A percentile compares a stretch with the other conserved stretches of the same genome.
Conservation (phyloP, 306 rosid genomes). For the Astragalus membranaceus region DNA sequence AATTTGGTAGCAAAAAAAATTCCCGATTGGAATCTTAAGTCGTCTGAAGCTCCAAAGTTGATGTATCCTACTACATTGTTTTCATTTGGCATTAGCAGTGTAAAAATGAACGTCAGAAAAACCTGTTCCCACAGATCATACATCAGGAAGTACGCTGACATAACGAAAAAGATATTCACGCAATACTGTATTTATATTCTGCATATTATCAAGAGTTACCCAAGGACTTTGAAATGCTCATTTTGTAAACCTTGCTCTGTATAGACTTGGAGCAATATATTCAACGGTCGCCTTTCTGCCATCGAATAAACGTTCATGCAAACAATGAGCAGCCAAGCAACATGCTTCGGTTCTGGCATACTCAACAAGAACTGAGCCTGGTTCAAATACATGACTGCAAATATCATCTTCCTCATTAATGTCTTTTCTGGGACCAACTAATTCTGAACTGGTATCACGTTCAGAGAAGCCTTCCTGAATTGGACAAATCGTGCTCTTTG, state of each 20-base stretch:
- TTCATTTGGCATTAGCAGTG: neutral
- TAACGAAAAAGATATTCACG: neutral
- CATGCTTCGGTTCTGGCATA: conserved; percentile 74
- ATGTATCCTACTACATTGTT: neutral
- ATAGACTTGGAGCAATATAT: conserved; percentile 45
- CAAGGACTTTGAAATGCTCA: conserved; percentile 22
- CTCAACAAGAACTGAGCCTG: conserved; percentile 73
- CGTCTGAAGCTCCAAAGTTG: neutral
- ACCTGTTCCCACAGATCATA: neutral
- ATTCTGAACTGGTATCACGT: conserved; percentile 26
- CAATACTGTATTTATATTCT: neutral
- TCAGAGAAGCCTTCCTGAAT: conserved; percentile 22
- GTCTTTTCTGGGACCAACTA: conserved; percentile 12
- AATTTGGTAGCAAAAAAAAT: neutral
- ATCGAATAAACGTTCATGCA: conserved; percentile 70
- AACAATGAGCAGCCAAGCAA: conserved; percentile 63
- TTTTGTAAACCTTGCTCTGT: conserved; percentile 49
- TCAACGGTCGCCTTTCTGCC: conserved; percentile 60
- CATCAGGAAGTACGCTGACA: neutral
- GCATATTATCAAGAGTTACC: neutral
- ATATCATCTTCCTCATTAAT: conserved; percentile 22
- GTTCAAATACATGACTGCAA: conserved; percentile 36
- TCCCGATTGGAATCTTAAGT: neutral
- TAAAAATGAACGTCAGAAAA: neutral
- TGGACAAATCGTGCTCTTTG: conserved; percentile 14